Evolutionary conservation across 257 asterid genomes (phyloP).

Genomic region (Solanum piurae): DNA sequence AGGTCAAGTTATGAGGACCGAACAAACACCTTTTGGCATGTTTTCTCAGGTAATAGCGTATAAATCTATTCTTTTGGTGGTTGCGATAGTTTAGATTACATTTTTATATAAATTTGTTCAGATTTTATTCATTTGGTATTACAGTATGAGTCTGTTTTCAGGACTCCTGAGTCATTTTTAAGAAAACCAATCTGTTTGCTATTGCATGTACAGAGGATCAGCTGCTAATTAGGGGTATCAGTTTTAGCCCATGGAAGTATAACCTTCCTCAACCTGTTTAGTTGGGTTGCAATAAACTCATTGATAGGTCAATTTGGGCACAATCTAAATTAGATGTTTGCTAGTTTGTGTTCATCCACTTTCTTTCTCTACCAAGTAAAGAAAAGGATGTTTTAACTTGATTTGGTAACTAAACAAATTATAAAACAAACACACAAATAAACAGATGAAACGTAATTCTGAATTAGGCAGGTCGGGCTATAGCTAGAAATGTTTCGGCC

Average conservation of each 20-base stretch:
- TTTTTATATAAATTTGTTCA: neutral
- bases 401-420: neutral
- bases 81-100: neutral
- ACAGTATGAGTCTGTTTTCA: neutral
- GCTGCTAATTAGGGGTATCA: neutral
- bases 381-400: neutral
- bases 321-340: neutral
- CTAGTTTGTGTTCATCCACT: neutral
- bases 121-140: neutral
- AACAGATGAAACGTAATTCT: neutral
- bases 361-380: neutral
- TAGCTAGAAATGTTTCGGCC: neutral
- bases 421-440: neutral
- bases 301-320: neutral
- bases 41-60: conserved; percentile 68
- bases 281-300: neutral
- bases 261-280: neutral
- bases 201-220: neutral
- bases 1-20: conserved; percentile 99
- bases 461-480: neutral
- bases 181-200: neutral
- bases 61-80: neutral
- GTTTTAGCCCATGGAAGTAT: neutral
- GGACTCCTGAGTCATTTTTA: neutral
- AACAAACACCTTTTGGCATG: conserved; percentile 99